phyloP scores from a whole-genome alignment of 139 green algal species.

The Tetratostichococcus sp. region DNA sequence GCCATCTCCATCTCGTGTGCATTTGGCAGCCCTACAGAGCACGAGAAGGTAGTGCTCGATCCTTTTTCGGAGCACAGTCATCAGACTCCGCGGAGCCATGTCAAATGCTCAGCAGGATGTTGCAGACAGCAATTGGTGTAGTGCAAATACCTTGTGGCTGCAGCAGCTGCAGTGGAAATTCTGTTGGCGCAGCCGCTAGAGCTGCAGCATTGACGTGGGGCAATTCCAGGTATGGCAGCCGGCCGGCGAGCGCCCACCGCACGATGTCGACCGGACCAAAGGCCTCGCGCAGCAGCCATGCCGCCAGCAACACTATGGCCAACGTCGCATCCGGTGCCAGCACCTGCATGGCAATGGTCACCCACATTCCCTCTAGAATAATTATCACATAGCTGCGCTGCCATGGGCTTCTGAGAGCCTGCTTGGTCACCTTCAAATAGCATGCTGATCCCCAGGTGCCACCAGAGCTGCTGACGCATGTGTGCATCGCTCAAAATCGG shows the following conservation, averaged over 20 bases:
- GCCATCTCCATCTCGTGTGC: neutral
- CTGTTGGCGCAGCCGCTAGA: neutral
- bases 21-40: neutral
- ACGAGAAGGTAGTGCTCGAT: too few species aligned
- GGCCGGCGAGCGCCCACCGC: constrained; percentile 13
- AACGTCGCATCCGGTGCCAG: neutral
- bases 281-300: constrained; percentile 5
- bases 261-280: constrained; percentile 9
- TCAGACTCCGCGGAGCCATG: too few species aligned
- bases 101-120: too few species aligned
- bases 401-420: too few species aligned
- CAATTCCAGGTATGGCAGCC: constrained; percentile 17
- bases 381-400: too few species aligned
- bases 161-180: neutral
- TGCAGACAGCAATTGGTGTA: too few species aligned
- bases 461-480: too few species aligned
- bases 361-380: too few species aligned
- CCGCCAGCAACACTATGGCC: constrained; percentile 10
- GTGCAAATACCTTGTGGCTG: neutral
- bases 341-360: neutral
- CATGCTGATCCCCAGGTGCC: too few species aligned
- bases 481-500: too few species aligned
- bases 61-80: too few species aligned
- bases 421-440: too few species aligned
- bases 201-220: neutral